Conservation (phyloP, 75 land plant species). For the Picea glauca region DNA sequence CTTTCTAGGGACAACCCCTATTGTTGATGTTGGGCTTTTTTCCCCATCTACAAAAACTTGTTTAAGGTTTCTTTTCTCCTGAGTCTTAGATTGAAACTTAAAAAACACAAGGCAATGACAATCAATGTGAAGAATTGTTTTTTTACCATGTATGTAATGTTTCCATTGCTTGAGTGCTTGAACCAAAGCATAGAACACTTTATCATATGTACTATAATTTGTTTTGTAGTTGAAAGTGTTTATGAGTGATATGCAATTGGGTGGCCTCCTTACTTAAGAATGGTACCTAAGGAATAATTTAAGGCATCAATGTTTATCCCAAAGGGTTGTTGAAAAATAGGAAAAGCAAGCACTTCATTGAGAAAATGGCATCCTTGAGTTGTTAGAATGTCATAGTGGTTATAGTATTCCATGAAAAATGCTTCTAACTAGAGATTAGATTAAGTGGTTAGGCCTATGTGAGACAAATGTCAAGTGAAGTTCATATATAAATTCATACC, state of each 20-base stretch:
- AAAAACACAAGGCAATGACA: too few species aligned
- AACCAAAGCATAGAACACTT: neutral
- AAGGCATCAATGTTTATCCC: neutral
- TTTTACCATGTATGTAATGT: neutral
- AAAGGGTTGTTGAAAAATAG: neutral
- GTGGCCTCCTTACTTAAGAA: neutral
- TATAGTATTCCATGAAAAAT: neutral
- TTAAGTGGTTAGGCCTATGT: neutral
- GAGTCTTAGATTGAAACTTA: too few species aligned
- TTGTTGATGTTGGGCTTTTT: too few species aligned
- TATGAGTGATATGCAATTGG: neutral
- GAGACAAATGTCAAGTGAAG: neutral
- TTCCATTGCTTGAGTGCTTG: neutral
- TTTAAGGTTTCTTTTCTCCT: too few species aligned
- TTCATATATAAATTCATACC: neutral
- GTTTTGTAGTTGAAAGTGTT: neutral
- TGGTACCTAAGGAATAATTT: neutral
- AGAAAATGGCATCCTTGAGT: neutral
- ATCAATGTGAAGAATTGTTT: too few species aligned
- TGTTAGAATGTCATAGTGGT: neutral
- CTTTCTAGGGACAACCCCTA: too few species aligned
- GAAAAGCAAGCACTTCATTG: neutral
- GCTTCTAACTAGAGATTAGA: too few species aligned
- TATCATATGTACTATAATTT: neutral
- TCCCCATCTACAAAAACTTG: too few species aligned